These are phyloP conservation scores for Boletus reticuloceps DNA, from an alignment of 768 basidiomycete genomes.

Conservation along the genomic window DNA sequence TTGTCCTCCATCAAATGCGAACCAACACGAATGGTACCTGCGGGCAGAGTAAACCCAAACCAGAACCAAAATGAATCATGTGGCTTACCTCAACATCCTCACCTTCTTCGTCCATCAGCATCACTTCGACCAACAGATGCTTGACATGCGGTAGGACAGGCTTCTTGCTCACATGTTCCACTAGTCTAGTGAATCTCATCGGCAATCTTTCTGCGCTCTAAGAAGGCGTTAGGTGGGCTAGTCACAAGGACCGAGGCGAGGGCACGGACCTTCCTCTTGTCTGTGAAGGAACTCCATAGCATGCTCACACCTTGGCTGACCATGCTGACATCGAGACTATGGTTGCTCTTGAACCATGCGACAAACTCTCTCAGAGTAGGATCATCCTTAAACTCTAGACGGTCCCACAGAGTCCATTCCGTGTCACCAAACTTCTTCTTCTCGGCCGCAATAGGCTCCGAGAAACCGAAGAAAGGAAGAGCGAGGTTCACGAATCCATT, in stretches of 20 bases:
- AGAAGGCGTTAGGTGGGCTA: slow-evolving; percentile 5
- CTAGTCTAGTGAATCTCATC: slow-evolving; percentile 88
- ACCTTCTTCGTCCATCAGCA: slow-evolving; percentile 87
- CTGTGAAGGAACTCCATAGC: slow-evolving; percentile 94
- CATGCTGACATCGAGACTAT: slow-evolving; percentile 90
- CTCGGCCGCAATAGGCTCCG: slow-evolving; percentile 87
- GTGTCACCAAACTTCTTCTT: slow-evolving; percentile 86
- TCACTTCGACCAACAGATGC: slow-evolving; percentile 88
- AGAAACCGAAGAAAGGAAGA: slow-evolving; percentile 98
- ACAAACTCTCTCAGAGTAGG: slow-evolving; percentile 86
- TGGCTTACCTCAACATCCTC: slow-evolving; percentile 88
- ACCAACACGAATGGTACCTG: slow-evolving; percentile 86
- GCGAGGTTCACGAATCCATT: slow-evolving; percentile 99
- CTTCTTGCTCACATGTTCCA: slow-evolving; percentile 94
- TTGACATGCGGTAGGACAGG: slow-evolving; percentile 79
- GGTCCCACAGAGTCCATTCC: slow-evolving; percentile 99
- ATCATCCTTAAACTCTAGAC: slow-evolving; percentile 89
- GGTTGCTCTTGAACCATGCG: slow-evolving; percentile 76
- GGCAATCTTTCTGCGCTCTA: slow-evolving; percentile 85
- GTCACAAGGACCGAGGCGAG: background rate
- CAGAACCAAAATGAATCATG: background rate
- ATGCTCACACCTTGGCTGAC: slow-evolving; percentile 97
- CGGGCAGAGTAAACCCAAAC: background rate
- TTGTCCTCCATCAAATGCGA: slow-evolving; percentile 41
- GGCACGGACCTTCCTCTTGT: slow-evolving; percentile 79